Evolutionary conservation across 352 stramenopile species (phyloP), one percentile per base, ranked within the genome.

Genomic region (Hyphochytrium catenoides): DNA sequence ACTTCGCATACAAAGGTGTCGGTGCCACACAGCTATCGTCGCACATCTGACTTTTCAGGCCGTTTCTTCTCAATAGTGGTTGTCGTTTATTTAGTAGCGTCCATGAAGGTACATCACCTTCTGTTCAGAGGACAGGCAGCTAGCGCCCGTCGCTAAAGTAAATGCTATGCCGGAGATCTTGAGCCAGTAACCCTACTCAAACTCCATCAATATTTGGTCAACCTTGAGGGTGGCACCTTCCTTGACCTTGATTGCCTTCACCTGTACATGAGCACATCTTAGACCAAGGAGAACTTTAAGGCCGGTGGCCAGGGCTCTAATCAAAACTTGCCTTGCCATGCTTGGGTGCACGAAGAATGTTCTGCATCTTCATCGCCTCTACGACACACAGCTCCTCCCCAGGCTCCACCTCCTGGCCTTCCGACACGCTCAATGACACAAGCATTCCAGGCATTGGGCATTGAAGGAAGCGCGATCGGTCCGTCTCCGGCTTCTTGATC

Each of bases 291-390:
- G 15, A 26, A 32, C 16, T 29, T 35, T 35, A 9, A 15, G 12
- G 14, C 19, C 19, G n/a, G 11, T 35, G n/a, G 14, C 9, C 16
- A 14, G 16, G 21, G 17, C 7, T 8, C 9, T 2, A 31, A 31
- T 7, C 8, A 6, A 31, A 8, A n/a, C n/a, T n/a, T 30, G 18
- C n/a, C 33, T 6, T 43, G 24, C 73, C 78, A n/a, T 54, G 63
- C 50, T 79, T 81, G 50, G 86, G 62, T 9, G 83, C 77, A 15
- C 74, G 73, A 24, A 96, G 61, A 22, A 95, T 70, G 51, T 96
- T 96, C 59, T 95, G 83, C 86, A 97, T 97, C 56, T 97, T 97
- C 88, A 97, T 97, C 11, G 88, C 88, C 51, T 96, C 85, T 15
- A 96, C 74, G 18, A 96, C 69, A 30, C 76, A 84, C 6, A 96